Evolutionary conservation across 768 basidiomycete species (phyloP), one percentile per base, ranked within the genome.

Genomic region (Hygrophoropsis aurantiaca): DNA sequence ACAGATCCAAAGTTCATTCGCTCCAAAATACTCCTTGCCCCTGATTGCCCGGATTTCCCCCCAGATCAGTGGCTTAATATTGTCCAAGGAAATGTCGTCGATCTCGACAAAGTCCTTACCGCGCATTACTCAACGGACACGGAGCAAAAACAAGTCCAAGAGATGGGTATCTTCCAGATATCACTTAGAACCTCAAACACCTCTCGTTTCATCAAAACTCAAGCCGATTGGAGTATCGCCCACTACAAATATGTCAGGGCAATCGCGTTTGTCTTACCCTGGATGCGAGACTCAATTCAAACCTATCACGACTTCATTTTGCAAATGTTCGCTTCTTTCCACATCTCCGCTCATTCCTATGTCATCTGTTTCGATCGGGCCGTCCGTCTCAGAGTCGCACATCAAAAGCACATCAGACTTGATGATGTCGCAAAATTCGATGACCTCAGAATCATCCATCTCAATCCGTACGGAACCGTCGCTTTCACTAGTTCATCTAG

Each of bases 91-190:
- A 23, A 33, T 0, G 27, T 27, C 0, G 24, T 53, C 2, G 42
- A 58, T 19, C 49, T 58, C 0, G 7, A 25, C 0, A 58, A 58
- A 1, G 54, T 56, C 8, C 54, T 58, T 1, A 33, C 50, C 1
- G 42, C 42, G 0, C 48, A 40, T 0, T 53, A 53, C 4, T 19
- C 43, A 0, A 49, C 45, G 0, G 37, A 53, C 1, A 5, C 56
- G 1, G 32, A 58, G 0, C 10, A 40, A 0, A 58, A 56, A 5
- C 33, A 53, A 24, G 21, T 45, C 0, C 47, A 51, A 2, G 42
- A 53, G 2, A 5, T 54, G 6, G 39, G 46, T n/a, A 43, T 44
- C 0, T 50, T 53, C 20, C 43, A 54, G 6, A 5, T 56, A 6
- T 18, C 41, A 0, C 3, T 56, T 0, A 4, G 9, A 2, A 30